A percentile compares a stretch with the other conserved stretches of the same genome.
These are phyloP conservation scores for Daldinia grandis DNA, from an alignment of 495 filamentous ascomycete species.

Conservation along the genomic window DNA sequence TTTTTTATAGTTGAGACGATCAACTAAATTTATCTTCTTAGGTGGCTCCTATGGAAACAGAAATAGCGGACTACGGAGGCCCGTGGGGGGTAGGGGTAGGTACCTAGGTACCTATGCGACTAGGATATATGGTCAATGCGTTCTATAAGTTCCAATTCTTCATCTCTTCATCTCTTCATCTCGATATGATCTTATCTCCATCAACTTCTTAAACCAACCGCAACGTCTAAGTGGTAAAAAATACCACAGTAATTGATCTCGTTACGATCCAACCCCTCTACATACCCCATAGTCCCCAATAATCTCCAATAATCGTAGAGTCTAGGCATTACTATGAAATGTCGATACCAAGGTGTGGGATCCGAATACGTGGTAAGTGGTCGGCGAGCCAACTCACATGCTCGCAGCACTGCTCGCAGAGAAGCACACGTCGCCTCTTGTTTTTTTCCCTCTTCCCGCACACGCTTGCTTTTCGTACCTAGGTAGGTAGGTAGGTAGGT, in stretches of 20 bases:
- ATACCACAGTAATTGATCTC: neutral
- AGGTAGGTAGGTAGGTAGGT: too few species aligned
- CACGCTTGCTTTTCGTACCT: constrained; percentile 21
- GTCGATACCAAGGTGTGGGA: constrained; percentile 28
- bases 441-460: neutral
- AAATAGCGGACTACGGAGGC: constrained; percentile 7
- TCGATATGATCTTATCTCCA: constrained; percentile 2
- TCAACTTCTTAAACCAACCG: constrained; percentile 2
- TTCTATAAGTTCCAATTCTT: constrained; percentile 5
- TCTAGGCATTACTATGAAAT: constrained; percentile 10
- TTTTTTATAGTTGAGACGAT: neutral
- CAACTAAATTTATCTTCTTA: neutral
- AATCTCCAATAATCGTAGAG: constrained; percentile 10
- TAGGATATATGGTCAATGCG: constrained; percentile 2
- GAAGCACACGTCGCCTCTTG: constrained; percentile 29
- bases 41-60: neutral
- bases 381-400: constrained; percentile 26
- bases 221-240: neutral
- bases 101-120: neutral
- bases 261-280: neutral
- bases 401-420: neutral
- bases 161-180: constrained; percentile 11
- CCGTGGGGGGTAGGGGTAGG: neutral
- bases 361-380: constrained; percentile 39
- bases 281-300: neutral